Base-by-base conservation (phyloP, 805 yeast species). In the Wickerhamomyces sydowiorum region DNA sequence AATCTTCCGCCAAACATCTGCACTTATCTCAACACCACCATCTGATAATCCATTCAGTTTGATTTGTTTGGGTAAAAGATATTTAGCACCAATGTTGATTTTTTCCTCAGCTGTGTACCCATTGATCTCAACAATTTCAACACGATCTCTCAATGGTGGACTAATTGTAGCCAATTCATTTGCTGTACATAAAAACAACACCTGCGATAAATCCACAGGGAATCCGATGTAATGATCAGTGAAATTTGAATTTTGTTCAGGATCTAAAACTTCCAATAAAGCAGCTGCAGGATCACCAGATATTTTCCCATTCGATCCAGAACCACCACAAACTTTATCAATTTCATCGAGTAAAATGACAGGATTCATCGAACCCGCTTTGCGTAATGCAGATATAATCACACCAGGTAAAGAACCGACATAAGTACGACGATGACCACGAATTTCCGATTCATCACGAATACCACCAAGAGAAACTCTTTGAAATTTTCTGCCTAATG, bases 261-360 rank as follows among this genome's bases (percentile, higher is more conserved):
- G 96, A 55, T 88, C 96, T 46, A 88, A 70, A 1, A 88, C 90
- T 60, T 88, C 96, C 45, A 88, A 69, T 52, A 88, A 68, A 0
- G 96, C 96, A 28, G 95, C 95, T 15, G 89, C 82, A 1, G 96
- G 96, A 54, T 88, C 96, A 9, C 96, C 96, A 52, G 81, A 80
- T 31, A 74, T 64, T 47, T 70, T 67, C 14, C 63, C 65, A 19
- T 70, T 67, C 5, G 49, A 42, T 39, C 62, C 64, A 25, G 64
- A 60, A 18, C 78, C 78, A 25, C 82, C 83, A 44, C 77, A 67
- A 5, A 85, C 75, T 59, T 88, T 88, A 61, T 88, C 96, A 46
- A 88, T 80, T 59, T 88, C 96, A 62, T 88, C 96, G 38, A 88
- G 65, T 39, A 88, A 66, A 43, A 88, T 81, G 17, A 88, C 86